Evolutionary conservation across 2,329 filamentous ascomycete genomes (phyloP), one percentile per base, ranked within the genome.

Genomic region (Aureobasidium sp.): DNA sequence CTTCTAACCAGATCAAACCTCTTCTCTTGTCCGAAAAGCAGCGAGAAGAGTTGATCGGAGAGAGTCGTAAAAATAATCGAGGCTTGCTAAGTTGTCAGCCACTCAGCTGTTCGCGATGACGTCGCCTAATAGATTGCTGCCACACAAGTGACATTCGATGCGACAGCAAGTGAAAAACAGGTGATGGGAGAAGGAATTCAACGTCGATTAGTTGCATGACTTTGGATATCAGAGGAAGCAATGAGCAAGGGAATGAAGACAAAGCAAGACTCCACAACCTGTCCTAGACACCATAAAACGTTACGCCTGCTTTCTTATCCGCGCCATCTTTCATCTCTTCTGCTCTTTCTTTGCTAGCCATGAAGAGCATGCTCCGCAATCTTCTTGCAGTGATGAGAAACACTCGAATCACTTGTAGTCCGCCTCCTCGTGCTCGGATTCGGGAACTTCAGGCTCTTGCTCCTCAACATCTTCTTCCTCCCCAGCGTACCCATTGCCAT

Each of bases 401-500:
- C 4, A 21, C 7, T 42, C 4, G n/a, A 9, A 21, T 45, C 23
- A 57, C 5, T 54, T 43, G 42, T 46, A 57, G 6, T 58, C 42
- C 0, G 42, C 55, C 23, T 58, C 21, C 21, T 58, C 55, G 8
- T 58, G 37, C 23, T 43, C 55, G 0, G 55, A 58, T 17, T 58
- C 55, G 8, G 55, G 55, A 1, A 51, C 43, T 33, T 60, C 53
- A 13, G 49, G 57, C 21, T 60, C 37, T 17, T 60, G 23, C 4
- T 45, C 42, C 13, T 27, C 42, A 27, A 45, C 11, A 7, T 45
- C 11, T 37, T 37, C 35, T 8, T 11, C 42, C 17, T 53, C 54
- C 15, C 40, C 49, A 35, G 53, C 47, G 35, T 58, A 49, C 10
- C 57, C 57, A 27, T 51, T 70, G 67, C 53, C 53, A 35, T 57